Conservation (phyloP, 1,284 basidiomycete genomes). For the Ceratobasidium theobromae region DNA sequence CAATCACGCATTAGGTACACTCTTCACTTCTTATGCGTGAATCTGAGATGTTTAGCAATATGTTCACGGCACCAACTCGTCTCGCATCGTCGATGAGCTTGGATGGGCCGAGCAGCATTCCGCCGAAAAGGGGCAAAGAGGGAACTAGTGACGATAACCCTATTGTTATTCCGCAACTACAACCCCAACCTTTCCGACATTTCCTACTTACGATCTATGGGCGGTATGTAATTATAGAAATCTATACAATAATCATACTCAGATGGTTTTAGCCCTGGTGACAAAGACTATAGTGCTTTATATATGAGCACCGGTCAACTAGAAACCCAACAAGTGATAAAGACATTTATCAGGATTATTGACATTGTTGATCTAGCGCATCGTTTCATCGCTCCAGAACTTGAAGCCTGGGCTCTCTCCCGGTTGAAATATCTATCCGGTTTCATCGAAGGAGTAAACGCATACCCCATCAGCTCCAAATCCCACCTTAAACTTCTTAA, state of each 20-base stretch:
- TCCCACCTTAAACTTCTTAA: constrained; percentile 3
- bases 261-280: constrained; percentile 4
- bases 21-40: constrained; percentile 21
- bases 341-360: not conserved
- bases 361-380: constrained; percentile 21
- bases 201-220: constrained; percentile 22
- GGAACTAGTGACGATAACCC: constrained; percentile 23
- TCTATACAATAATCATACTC: not conserved
- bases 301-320: not conserved
- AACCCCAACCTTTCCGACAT: constrained; percentile 10
- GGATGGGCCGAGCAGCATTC: not conserved
- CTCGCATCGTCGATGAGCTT: not conserved
- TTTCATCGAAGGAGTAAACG: not conserved
- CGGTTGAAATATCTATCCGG: not conserved
- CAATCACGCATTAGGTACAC: not conserved
- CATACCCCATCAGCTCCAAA: constrained; percentile 11
- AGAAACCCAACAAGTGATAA: not conserved
- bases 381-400: constrained; percentile 10
- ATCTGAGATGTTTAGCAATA: constrained; percentile 19
- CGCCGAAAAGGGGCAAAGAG: not conserved
- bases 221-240: not conserved
- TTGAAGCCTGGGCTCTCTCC: constrained; percentile 23
- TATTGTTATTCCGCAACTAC: constrained; percentile 16
- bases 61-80: not conserved
- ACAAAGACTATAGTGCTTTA: constrained; percentile 2